These are phyloP conservation scores for Aspergillus sp. DNA, from an alignment of 2,329 filamentous ascomycete species.

Conservation along the genomic window DNA sequence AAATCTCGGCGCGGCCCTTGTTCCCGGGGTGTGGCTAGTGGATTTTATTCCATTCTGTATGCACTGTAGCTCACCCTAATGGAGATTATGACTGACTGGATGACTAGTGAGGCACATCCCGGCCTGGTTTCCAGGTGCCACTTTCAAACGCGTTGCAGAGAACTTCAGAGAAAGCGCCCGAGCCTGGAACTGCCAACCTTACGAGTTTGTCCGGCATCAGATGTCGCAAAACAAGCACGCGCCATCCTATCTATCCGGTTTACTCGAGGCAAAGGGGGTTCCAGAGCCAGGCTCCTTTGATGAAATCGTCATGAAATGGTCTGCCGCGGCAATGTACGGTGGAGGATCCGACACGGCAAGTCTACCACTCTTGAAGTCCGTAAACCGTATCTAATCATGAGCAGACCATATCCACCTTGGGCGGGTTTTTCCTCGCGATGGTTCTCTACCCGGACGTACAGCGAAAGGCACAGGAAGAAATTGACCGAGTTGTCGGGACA, in stretches of 20 bases:
- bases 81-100: not conserved
- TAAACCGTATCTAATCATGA: not conserved
- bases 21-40: slow-evolving; percentile 16
- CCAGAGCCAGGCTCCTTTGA: slow-evolving; percentile 20
- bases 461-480: slow-evolving; percentile 12
- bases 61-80: not conserved
- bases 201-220: slow-evolving; percentile 26
- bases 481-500: slow-evolving; percentile 12
- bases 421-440: slow-evolving; percentile 8
- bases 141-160: not conserved
- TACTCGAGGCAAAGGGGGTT: slow-evolving; percentile 14
- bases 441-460: slow-evolving; percentile 12
- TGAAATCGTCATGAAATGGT: slow-evolving; percentile 44
- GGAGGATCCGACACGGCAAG: slow-evolving; percentile 47
- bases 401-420: not conserved
- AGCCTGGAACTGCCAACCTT: slow-evolving; percentile 43
- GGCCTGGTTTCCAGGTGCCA: slow-evolving; percentile 9
- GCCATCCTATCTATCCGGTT: slow-evolving; percentile 22
- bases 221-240: slow-evolving; percentile 12
- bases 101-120: slow-evolving; percentile 13
- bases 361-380: not conserved
- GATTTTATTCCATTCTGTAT: slow-evolving; percentile 15
- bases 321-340: slow-evolving; percentile 44
- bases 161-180: slow-evolving; percentile 25
- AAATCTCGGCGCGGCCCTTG: slow-evolving; percentile 34